Conservation (phyloP, 139 green algal species). For the Asterochloris sp. region DNA sequence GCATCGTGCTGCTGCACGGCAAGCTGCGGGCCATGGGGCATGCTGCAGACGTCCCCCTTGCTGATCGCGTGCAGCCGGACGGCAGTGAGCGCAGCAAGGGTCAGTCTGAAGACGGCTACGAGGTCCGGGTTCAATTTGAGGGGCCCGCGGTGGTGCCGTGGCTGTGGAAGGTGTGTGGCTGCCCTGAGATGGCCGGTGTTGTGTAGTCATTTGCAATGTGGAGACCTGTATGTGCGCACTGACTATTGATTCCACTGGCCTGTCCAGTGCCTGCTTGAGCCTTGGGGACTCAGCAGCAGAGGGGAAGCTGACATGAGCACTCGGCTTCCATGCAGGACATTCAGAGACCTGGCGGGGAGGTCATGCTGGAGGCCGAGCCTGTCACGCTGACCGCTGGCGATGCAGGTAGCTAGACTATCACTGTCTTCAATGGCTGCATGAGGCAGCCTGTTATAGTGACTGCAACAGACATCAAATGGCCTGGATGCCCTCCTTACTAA, state of each 20-base stretch:
- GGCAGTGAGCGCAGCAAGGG: too few relatives aligned
- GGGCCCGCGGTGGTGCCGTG: conserved; percentile 12
- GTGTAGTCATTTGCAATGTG: too few relatives aligned
- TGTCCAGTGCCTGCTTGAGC: too few relatives aligned
- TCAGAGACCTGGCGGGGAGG: too few relatives aligned
- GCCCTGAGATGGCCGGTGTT: neutral
- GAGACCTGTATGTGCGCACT: too few relatives aligned
- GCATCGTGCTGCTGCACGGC: conserved; percentile 34
- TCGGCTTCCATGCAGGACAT: too few relatives aligned
- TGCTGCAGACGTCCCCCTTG: neutral
- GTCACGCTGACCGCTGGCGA: conserved; percentile 9
- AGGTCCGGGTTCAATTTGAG: conserved; percentile 1
- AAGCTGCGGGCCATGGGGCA: conserved; percentile 16
- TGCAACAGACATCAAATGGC: neutral
- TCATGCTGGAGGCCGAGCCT: neutral
- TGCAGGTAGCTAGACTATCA: neutral
- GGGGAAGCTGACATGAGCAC: too few relatives aligned
- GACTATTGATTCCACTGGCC: too few relatives aligned
- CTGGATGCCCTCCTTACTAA: neutral
- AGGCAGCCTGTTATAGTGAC: neutral
- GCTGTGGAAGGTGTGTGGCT: conserved; percentile 6
- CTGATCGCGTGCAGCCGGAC: neutral
- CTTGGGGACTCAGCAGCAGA: too few relatives aligned
- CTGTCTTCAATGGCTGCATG: neutral
- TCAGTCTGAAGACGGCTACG: neutral